A percentile compares a stretch with the other conserved stretches of the same genome.
These are phyloP conservation scores for Sclerotinia sclerotiorum DNA, from an alignment of 2,329 filamentous ascomycete genomes.

Conservation along the genomic window DNA sequence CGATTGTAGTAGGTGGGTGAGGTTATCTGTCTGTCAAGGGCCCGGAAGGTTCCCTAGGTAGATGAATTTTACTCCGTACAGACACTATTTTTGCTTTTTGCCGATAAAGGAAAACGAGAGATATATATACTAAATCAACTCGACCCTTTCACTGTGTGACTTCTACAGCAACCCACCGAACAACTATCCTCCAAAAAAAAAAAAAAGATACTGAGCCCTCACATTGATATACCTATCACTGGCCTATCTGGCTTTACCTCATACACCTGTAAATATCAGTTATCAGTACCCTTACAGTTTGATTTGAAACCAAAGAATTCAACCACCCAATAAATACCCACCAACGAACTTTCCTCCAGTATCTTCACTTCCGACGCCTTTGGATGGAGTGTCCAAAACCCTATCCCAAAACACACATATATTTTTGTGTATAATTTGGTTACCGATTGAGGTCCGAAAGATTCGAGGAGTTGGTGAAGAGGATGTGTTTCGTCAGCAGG, in stretches of 20 bases:
- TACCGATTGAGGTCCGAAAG: neutral
- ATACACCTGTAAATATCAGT: neutral
- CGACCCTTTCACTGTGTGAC: neutral
- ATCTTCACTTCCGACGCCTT: neutral
- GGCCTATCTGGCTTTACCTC: neutral
- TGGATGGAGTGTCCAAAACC: neutral
- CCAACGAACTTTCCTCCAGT: neutral
- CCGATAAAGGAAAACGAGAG: neutral
- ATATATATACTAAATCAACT: no score
- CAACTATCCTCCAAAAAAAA: neutral
- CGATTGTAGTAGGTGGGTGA: neutral
- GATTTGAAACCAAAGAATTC: neutral
- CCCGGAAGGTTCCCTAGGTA: neutral
- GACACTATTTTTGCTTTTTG: neutral
- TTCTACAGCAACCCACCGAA: neutral
- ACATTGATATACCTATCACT: fast-evolving
- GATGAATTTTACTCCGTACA: no score
- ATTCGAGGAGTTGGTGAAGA: neutral
- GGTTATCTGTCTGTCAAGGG: neutral
- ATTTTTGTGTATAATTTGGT: fast-evolving
- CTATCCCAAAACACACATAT: neutral
- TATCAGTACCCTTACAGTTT: neutral
- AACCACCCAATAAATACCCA: neutral
- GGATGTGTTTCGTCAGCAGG: neutral
- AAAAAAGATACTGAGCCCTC: no score